phyloP scores from a whole-genome alignment of 495 filamentous ascomycete species.

The Choiromyces venosus region DNA sequence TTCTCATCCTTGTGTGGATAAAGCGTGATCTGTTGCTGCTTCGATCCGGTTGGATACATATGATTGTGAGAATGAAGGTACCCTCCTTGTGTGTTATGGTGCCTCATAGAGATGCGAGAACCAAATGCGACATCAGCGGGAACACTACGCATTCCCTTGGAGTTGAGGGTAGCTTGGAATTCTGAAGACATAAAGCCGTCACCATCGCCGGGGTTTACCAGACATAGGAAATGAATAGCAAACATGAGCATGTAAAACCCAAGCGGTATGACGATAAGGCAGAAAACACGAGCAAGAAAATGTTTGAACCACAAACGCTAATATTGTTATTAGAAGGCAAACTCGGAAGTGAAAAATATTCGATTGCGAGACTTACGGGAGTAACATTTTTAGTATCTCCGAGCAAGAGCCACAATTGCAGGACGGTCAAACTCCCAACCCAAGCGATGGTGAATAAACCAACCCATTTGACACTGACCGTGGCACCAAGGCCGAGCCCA shows the following conservation, averaged over 20 bases:
- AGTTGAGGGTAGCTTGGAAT: conserved; percentile 95
- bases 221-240: conserved; percentile 86
- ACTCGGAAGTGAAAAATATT: not conserved
- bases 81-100: conserved; percentile 94
- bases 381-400: conserved; percentile 81
- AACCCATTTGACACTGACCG: conserved; percentile 97
- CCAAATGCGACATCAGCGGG: conserved; percentile 87
- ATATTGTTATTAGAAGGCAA: conserved; percentile 23
- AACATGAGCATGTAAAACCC: conserved; percentile 95
- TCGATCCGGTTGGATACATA: conserved; percentile 96
- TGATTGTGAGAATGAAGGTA: conserved; percentile 94
- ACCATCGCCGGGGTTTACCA: conserved; percentile 90
- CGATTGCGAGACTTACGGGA: conserved; percentile 48
- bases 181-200: conserved; percentile 99
- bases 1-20: conserved; percentile 99
- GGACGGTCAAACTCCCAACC: conserved; percentile 83
- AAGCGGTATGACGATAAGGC: conserved; percentile 81
- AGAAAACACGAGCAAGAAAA: conserved; percentile 84
- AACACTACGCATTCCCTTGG: conserved; percentile 90
- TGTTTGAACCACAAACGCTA: conserved; percentile 88
- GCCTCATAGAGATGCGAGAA: conserved; percentile 76
- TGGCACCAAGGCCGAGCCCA: conserved; percentile 81
- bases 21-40: conserved; percentile 96
- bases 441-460: conserved; percentile 97
- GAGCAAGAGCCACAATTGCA: conserved; percentile 91